These are phyloP conservation scores for Pterocarpus macrocarpus DNA, from an alignment of 306 rosid genomes.

Conservation along the genomic window DNA sequence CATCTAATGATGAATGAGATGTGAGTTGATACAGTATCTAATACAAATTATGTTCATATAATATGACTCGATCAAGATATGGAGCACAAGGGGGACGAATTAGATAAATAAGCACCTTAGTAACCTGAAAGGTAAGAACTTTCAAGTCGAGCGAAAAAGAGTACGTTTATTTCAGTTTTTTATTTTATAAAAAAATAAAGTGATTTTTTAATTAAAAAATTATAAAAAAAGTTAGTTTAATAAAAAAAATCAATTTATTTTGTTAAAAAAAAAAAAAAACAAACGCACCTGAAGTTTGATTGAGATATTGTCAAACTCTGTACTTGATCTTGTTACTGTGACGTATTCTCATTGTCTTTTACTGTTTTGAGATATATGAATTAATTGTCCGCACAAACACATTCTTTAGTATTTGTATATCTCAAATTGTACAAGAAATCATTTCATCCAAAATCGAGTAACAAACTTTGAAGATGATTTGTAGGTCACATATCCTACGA, in stretches of 20 bases:
- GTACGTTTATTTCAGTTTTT: no score
- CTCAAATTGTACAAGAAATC: slow-evolving; percentile 9
- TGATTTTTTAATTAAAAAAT: no score
- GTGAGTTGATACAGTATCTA: no score
- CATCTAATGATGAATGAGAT: no score
- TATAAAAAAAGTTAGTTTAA: no score
- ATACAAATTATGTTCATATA: no score
- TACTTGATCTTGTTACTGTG: background rate
- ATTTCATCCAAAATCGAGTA: background rate
- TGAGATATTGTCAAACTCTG: no score
- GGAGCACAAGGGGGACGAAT: slow-evolving; percentile 18
- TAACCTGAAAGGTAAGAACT: background rate
- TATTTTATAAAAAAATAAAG: no score
- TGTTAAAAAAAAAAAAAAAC: no score
- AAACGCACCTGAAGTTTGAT: background rate
- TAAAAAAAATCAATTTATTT: no score
- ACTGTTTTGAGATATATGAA: background rate
- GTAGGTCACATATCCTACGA: no score
- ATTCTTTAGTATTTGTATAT: background rate
- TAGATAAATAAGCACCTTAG: slow-evolving; percentile 18
- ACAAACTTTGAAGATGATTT: background rate
- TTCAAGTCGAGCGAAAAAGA: background rate
- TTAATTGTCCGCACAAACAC: background rate
- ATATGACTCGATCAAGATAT: slow-evolving; percentile 22
- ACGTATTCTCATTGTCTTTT: background rate